These are phyloP conservation scores for Pseudodiploospora longispora DNA, from an alignment of 2,329 filamentous ascomycete species.

Conservation along the genomic window DNA sequence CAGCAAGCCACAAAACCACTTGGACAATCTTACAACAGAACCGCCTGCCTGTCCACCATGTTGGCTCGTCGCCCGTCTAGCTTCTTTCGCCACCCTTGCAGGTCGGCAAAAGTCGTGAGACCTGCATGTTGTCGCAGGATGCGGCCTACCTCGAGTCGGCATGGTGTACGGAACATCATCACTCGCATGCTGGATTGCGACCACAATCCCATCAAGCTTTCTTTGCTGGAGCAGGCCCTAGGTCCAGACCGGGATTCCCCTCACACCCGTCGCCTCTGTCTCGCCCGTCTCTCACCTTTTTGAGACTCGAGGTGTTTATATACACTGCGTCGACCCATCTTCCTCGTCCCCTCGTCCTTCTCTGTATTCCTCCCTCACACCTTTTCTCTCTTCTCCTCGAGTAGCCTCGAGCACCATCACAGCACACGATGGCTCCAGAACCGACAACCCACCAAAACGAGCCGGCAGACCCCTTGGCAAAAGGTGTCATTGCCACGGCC, in stretches of 20 bases:
- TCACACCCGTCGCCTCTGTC: too few relatives aligned
- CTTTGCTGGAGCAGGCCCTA: too few relatives aligned
- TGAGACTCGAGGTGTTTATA: background rate
- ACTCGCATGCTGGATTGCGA: too few relatives aligned
- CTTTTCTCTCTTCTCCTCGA: background rate
- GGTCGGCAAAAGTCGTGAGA: slow-evolving; percentile 8
- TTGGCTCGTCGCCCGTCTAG: background rate
- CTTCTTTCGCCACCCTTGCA: slow-evolving; percentile 1
- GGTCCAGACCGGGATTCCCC: too few relatives aligned
- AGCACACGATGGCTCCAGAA: background rate
- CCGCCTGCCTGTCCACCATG: background rate
- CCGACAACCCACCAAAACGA: slow-evolving; percentile 22
- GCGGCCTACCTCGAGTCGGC: background rate
- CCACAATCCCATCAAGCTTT: too few relatives aligned
- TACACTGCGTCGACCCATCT: background rate
- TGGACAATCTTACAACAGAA: too few relatives aligned
- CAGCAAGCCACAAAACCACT: too few relatives aligned
- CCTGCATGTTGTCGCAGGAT: background rate
- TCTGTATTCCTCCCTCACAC: background rate
- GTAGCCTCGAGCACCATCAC: background rate
- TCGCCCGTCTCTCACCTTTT: background rate
- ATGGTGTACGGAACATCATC: too few relatives aligned
- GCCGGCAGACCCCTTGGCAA: slow-evolving; percentile 58
- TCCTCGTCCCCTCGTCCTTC: background rate
- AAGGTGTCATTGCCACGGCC: slow-evolving; percentile 55